phyloP scores from a whole-genome alignment of 2,329 filamentous ascomycete species.

The Thielaviopsis populi region DNA sequence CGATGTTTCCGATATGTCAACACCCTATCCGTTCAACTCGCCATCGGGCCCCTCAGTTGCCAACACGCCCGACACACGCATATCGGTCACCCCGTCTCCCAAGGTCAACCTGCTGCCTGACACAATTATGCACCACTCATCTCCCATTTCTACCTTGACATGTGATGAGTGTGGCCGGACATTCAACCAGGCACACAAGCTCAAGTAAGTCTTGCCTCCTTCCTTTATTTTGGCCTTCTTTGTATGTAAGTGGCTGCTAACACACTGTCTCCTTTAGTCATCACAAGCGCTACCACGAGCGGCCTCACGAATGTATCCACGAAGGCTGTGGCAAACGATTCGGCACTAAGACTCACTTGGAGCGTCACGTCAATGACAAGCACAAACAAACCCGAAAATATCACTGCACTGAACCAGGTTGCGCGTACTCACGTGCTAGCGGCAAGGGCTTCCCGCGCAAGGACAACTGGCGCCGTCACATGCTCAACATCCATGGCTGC shows the following conservation, averaged over 20 bases:
- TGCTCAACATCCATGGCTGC: slow-evolving; percentile 41
- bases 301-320: slow-evolving; percentile 42
- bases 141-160: slow-evolving; percentile 20
- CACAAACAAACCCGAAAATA: slow-evolving; percentile 46
- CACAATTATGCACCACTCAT: slow-evolving; percentile 14
- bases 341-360: slow-evolving; percentile 46
- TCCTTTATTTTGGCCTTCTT: background rate
- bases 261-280: slow-evolving; percentile 28
- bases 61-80: slow-evolving; percentile 34
- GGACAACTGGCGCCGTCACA: slow-evolving; percentile 48
- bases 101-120: slow-evolving; percentile 26
- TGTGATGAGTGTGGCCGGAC: slow-evolving; percentile 31
- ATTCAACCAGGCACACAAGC: slow-evolving; percentile 45
- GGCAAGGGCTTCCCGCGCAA: slow-evolving; percentile 46
- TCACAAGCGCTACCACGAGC: slow-evolving; percentile 45
- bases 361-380: slow-evolving; percentile 47
- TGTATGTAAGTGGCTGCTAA: slow-evolving; percentile 18
- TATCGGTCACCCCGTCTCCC: slow-evolving; percentile 30
- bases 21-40: slow-evolving; percentile 24
- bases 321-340: slow-evolving; percentile 39
- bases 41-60: slow-evolving; percentile 26
- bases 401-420: slow-evolving; percentile 39
- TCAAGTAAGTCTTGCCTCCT: slow-evolving; percentile 33
- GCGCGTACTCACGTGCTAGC: slow-evolving; percentile 40
- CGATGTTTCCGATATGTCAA: slow-evolving; percentile 30